Evolutionary conservation across 1,284 basidiomycete genomes (phyloP).

Genomic region (Sanghuangporus weigelae): DNA sequence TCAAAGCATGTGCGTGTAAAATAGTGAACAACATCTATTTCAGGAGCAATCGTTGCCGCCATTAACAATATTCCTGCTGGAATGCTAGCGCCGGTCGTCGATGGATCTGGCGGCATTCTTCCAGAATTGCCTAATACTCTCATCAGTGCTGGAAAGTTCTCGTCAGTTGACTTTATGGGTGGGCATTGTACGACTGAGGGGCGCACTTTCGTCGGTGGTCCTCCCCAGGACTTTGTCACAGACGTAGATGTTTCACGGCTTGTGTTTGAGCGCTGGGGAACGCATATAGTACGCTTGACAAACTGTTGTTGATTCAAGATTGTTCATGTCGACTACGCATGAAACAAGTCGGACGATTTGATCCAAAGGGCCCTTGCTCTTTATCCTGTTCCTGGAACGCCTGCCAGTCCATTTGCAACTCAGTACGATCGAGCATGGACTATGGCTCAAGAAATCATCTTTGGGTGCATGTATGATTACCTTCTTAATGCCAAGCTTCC

Average conservation of each 20-base stretch:
- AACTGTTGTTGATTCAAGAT: background rate
- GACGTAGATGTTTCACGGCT: constrained; percentile 35
- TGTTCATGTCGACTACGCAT: background rate
- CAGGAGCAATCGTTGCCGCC: constrained; percentile 34
- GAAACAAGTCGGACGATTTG: constrained; percentile 33
- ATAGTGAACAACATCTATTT: background rate
- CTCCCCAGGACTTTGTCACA: constrained; percentile 33
- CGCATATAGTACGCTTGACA: constrained; percentile 30
- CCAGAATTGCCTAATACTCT: constrained; percentile 39
- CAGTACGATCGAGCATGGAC: constrained; percentile 38
- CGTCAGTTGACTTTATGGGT: constrained; percentile 35
- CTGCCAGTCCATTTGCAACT: constrained; percentile 34
- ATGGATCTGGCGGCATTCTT: constrained; percentile 34
- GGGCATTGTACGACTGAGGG: constrained; percentile 43
- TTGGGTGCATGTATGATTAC: constrained; percentile 39
- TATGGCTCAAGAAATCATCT: constrained; percentile 39
- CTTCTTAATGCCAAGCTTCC: background rate
- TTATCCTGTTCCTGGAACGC: constrained; percentile 34
- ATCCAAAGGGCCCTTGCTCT: constrained; percentile 32
- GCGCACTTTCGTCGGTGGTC: constrained; percentile 35
- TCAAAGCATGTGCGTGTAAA: background rate
- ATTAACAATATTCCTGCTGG: constrained; percentile 31
- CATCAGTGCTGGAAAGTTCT: constrained; percentile 34
- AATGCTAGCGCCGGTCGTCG: constrained; percentile 33
- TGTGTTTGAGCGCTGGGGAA: constrained; percentile 34